These are phyloP conservation scores for Cutaneotrichosporon dermatis DNA, from an alignment of 1,284 basidiomycete species.

Conservation along the genomic window DNA sequence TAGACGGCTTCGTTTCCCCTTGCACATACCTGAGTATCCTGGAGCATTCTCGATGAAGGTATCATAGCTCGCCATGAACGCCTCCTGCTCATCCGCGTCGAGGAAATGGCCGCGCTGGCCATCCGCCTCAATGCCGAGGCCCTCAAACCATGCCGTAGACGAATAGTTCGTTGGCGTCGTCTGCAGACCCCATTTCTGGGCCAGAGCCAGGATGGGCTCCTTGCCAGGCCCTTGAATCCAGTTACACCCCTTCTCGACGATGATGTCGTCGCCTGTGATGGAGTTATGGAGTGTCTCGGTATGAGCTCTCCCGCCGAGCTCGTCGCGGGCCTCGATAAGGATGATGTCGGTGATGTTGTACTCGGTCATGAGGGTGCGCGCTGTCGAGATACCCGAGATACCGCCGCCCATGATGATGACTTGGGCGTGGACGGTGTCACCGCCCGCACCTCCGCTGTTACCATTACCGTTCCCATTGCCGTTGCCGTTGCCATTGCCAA, in stretches of 20 bases:
- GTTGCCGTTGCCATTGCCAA: too few relatives aligned
- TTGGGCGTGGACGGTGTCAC: slow-evolving; percentile 9
- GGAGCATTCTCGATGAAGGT: slow-evolving; percentile 15
- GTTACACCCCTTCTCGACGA: slow-evolving; percentile 62
- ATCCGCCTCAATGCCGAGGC: slow-evolving; percentile 12
- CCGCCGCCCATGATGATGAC: slow-evolving; percentile 62
- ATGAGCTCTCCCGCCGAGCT: slow-evolving; percentile 62
- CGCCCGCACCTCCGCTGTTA: not conserved
- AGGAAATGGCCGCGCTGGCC: slow-evolving; percentile 12
- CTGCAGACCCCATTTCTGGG: slow-evolving; percentile 57
- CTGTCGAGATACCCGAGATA: slow-evolving; percentile 62
- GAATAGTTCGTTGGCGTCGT: slow-evolving; percentile 38
- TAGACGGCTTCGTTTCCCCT: not conserved
- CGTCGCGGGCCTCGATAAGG: slow-evolving; percentile 58
- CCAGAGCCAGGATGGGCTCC: slow-evolving; percentile 51
- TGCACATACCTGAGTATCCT: slow-evolving; percentile 18
- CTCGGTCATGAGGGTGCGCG: slow-evolving; percentile 57
- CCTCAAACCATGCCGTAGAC: slow-evolving; percentile 16
- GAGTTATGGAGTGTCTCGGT: slow-evolving; percentile 48
- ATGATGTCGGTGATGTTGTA: slow-evolving; percentile 59
- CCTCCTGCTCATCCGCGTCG: slow-evolving; percentile 6
- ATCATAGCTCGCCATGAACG: slow-evolving; percentile 14
- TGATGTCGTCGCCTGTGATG: slow-evolving; percentile 39
- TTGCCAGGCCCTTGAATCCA: slow-evolving; percentile 63
- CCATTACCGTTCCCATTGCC: too few relatives aligned